Evolutionary conservation across 352 stramenopile genomes (phyloP).

Genomic region (Elongisporangium undulatum): DNA sequence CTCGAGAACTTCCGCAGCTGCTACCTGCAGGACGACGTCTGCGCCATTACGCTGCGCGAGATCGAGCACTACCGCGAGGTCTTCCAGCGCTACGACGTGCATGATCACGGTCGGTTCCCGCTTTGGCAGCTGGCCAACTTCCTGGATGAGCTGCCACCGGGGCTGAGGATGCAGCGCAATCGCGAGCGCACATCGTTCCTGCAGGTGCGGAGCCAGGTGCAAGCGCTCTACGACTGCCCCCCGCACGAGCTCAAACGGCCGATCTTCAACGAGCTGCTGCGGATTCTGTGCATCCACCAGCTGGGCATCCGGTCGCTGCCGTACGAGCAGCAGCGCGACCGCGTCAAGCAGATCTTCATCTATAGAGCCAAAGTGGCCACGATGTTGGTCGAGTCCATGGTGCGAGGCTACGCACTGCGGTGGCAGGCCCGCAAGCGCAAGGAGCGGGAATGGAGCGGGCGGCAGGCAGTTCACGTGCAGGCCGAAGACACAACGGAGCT

Average conservation of each 20-base stretch:
- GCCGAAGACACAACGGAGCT: background rate
- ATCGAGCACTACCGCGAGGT: conserved; percentile 72
- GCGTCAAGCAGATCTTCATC: conserved; percentile 84
- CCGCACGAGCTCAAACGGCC: conserved; percentile 33
- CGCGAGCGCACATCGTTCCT: conserved; percentile 51
- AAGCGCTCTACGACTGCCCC: conserved; percentile 38
- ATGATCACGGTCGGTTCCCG: conserved; percentile 49
- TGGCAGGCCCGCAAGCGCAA: conserved; percentile 19
- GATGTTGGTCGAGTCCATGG: conserved; percentile 69
- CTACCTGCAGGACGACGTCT: conserved; percentile 75
- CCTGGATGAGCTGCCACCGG: conserved; percentile 43
- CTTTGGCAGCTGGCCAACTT: conserved; percentile 66
- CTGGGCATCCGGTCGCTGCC: conserved; percentile 72
- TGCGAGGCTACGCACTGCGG: conserved; percentile 61
- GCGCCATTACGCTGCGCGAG: conserved; percentile 65
- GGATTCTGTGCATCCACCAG: conserved; percentile 73
- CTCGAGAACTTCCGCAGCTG: conserved; percentile 80
- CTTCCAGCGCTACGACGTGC: conserved; percentile 56
- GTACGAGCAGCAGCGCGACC: conserved; percentile 77
- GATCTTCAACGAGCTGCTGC: conserved; percentile 77
- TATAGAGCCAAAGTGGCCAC: conserved; percentile 68
- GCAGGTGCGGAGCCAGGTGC: conserved; percentile 61
- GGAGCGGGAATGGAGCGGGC: background rate
- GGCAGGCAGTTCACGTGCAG: background rate
- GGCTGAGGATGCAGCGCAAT: conserved; percentile 39